phyloP scores from a whole-genome alignment of 345 rosid species.

The Carallia brachiata region DNA sequence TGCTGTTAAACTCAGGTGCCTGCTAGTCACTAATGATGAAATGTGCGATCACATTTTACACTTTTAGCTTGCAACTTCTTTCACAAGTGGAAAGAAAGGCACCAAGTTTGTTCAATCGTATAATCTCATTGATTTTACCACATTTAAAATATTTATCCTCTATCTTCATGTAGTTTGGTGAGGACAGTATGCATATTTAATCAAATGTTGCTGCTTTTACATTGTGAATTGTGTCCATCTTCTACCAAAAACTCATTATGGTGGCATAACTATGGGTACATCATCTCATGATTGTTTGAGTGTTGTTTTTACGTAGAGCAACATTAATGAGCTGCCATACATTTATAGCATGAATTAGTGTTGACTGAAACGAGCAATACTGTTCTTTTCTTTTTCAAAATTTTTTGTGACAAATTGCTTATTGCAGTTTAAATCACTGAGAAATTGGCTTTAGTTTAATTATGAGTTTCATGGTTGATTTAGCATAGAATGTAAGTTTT shows the following conservation, averaged over 20 bases:
- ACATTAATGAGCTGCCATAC: too few relatives aligned
- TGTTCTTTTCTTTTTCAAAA: too few relatives aligned
- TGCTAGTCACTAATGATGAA: constrained; percentile 85
- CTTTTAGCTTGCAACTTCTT: constrained; percentile 67
- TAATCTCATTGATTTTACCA: not conserved
- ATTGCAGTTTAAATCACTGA: too few relatives aligned
- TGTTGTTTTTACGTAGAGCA: not conserved
- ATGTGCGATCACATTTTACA: constrained; percentile 96
- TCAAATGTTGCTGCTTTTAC: not conserved
- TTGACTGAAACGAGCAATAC: too few relatives aligned
- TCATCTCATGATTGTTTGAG: not conserved
- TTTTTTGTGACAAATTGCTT: too few relatives aligned
- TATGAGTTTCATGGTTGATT: too few relatives aligned
- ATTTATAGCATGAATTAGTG: too few relatives aligned
- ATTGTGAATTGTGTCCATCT: not conserved
- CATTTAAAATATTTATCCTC: not conserved
- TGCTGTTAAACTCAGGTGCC: constrained; percentile 71
- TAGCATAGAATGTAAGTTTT: too few relatives aligned
- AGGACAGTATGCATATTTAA: not conserved
- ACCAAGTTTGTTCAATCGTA: constrained; percentile 43
- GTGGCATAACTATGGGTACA: not conserved
- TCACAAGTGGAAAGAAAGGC: constrained; percentile 85
- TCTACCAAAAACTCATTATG: not conserved
- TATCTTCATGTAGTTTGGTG: not conserved
- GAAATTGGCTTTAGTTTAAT: too few relatives aligned